Conservation (phyloP, 1,284 basidiomycete genomes). For the Termitomyces sp. region DNA sequence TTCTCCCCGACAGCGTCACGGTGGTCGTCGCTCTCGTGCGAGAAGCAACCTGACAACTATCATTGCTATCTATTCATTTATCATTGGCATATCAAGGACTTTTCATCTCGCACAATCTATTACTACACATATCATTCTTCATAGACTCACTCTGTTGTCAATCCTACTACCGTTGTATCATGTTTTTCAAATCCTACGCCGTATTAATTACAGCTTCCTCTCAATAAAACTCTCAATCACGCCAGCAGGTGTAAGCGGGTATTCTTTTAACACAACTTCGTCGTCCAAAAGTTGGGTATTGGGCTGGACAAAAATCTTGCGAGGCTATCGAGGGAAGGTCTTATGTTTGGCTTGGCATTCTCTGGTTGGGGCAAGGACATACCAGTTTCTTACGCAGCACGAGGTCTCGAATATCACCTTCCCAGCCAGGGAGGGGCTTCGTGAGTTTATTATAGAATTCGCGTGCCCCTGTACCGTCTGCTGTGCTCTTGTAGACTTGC, state of each 20-base stretch:
- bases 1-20: conserved; percentile 42
- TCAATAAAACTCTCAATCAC: conserved; percentile 80
- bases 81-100: conserved; percentile 10
- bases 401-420: conserved; percentile 67
- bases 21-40: conserved; percentile 56
- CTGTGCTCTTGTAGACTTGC: conserved; percentile 79
- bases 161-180: conserved; percentile 1
- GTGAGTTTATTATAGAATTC: conserved; percentile 74
- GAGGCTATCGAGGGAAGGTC: conserved; percentile 41
- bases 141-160: conserved; percentile 2
- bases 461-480: conserved; percentile 71
- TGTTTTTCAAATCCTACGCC: not conserved
- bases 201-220: conserved; percentile 42
- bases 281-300: conserved; percentile 65
- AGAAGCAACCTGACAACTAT: conserved; percentile 38
- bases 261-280: conserved; percentile 72
- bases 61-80: conserved; percentile 3
- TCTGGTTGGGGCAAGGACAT: conserved; percentile 20
- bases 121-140: conserved; percentile 7
- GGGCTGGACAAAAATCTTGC: conserved; percentile 80
- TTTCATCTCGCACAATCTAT: conserved; percentile 1
- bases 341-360: not conserved
- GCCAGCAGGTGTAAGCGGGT: conserved; percentile 65
- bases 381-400: conserved; percentile 78
- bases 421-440: conserved; percentile 65